phyloP scores from a whole-genome alignment of 169 alveolate genomes.

The Plasmodium blacklocki region DNA sequence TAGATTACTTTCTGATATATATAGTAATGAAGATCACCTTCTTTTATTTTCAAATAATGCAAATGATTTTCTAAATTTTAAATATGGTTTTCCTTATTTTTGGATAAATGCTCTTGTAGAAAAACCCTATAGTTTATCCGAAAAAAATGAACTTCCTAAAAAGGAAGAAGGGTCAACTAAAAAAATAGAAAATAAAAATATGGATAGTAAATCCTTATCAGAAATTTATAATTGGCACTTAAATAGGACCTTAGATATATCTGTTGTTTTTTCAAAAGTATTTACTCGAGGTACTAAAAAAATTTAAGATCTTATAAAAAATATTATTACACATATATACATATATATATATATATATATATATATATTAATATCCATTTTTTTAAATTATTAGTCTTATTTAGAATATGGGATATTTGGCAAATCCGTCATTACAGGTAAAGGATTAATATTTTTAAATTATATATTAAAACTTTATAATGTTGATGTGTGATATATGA shows the following conservation, averaged over 20 bases:
- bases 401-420: slow-evolving; percentile 76
- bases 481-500: too few relatives aligned
- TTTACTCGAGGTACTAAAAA: slow-evolving; percentile 58
- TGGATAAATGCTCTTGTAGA: slow-evolving; percentile 74
- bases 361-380: slow-evolving; percentile 3
- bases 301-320: not conserved
- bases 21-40: slow-evolving; percentile 49
- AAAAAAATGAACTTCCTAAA: not conserved
- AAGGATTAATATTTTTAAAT: not conserved
- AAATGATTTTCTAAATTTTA: slow-evolving; percentile 52
- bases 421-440: slow-evolving; percentile 70
- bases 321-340: not conserved
- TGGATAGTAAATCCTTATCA: slow-evolving; percentile 13
- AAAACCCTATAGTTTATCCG: not conserved
- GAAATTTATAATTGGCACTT: slow-evolving; percentile 72
- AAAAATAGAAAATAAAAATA: slow-evolving; percentile 4
- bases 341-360: slow-evolving; percentile 20
- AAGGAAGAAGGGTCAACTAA: not conserved
- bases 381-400: slow-evolving; percentile 45
- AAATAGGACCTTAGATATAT: slow-evolving; percentile 56
- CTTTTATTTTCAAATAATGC: slow-evolving; percentile 44
- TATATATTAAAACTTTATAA: too few relatives aligned
- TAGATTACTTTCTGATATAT: slow-evolving; percentile 57
- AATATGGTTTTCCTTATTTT: slow-evolving; percentile 70
- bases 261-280: slow-evolving; percentile 56